Evolutionary conservation across 2,329 filamentous ascomycete genomes (phyloP).

Genomic region (Talaromyces sp.): DNA sequence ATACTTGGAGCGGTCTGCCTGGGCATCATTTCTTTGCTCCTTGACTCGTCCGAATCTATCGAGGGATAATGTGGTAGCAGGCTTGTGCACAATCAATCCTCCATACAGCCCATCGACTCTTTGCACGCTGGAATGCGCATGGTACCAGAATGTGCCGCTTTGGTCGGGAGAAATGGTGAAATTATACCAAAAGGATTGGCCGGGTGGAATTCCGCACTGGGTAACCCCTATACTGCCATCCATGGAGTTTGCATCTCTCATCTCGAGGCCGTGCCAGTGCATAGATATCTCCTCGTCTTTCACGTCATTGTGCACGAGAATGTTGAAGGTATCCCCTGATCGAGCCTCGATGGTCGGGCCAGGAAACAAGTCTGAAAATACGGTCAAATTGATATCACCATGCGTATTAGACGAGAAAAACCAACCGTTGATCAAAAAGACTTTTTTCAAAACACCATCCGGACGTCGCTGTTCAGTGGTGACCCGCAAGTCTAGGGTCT

Average conservation of each 20-base stretch:
- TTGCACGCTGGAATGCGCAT: slow-evolving; percentile 42
- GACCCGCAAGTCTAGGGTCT: slow-evolving; percentile 39
- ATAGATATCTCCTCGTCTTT: slow-evolving; percentile 36
- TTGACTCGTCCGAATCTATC: neutral
- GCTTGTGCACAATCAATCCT: slow-evolving; percentile 44
- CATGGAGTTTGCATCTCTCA: slow-evolving; percentile 25
- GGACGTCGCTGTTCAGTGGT: slow-evolving; percentile 36
- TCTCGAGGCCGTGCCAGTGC: slow-evolving; percentile 47
- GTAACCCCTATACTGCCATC: slow-evolving; percentile 54
- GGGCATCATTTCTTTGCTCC: neutral
- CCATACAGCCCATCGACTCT: slow-evolving; percentile 47
- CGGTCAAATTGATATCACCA: neutral
- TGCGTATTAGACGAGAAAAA: neutral
- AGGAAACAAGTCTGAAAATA: slow-evolving; percentile 36
- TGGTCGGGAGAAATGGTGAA: slow-evolving; percentile 36
- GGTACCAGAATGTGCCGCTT: slow-evolving; percentile 48
- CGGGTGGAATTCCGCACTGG: slow-evolving; percentile 64
- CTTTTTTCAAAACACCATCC: slow-evolving; percentile 48
- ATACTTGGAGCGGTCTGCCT: slow-evolving; percentile 15
- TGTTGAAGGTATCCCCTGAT: slow-evolving; percentile 42
- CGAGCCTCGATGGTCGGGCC: slow-evolving; percentile 48
- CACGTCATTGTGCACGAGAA: slow-evolving; percentile 41
- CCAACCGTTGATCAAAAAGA: slow-evolving; percentile 49
- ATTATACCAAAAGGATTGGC: slow-evolving; percentile 43
- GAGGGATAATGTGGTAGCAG: slow-evolving; percentile 16